phyloP scores from a whole-genome alignment of 129 eudicot genomes.

The Lactuca saligna region DNA sequence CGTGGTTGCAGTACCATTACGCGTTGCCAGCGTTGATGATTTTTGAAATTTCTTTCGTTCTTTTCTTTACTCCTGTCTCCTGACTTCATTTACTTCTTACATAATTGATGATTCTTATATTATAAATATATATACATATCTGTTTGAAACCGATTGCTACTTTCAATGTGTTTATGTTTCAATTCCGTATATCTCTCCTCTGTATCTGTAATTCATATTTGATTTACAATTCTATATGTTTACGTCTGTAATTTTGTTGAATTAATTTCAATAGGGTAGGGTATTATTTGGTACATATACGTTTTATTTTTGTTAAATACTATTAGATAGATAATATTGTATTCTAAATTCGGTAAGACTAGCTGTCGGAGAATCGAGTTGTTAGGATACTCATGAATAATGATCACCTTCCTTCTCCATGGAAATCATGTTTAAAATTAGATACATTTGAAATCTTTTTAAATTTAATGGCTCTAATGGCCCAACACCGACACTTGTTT shows the following conservation, averaged over 20 bases:
- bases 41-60: conserved; percentile 11
- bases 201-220: not conserved
- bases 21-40: conserved; percentile 47
- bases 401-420: not conserved
- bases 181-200: not conserved
- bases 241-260: not conserved
- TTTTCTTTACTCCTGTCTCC: not conserved
- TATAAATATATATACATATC: not conserved
- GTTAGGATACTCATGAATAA: not conserved
- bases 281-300: not conserved
- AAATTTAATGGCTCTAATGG: not conserved
- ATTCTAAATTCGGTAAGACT: not conserved
- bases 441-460: not conserved
- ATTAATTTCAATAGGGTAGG: no score
- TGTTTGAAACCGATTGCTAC: not conserved
- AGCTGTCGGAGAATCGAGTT: conserved; percentile 2
- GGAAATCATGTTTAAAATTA: not conserved
- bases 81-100: conserved; percentile 18
- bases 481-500: not conserved
- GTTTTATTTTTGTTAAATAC: not conserved
- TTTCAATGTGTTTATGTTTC: not conserved
- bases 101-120: conserved; percentile 3
- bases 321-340: not conserved
- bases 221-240: not conserved
- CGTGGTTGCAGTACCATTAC: conserved; percentile 80